These are phyloP conservation scores for Tetrahymena elliotti DNA, from an alignment of 73 alveolate genomes.

Conservation along the genomic window DNA sequence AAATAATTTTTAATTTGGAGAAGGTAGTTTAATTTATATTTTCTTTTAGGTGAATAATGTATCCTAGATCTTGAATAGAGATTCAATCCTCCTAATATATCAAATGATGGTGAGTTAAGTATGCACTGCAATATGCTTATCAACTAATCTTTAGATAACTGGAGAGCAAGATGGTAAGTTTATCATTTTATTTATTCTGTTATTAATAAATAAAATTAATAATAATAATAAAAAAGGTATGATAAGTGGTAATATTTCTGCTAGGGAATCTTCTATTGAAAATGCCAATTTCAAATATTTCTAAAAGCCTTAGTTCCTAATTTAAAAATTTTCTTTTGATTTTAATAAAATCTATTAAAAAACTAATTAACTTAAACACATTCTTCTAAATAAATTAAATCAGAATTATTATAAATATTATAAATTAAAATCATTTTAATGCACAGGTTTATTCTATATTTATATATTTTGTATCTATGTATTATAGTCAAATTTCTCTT, in stretches of 20 bases:
- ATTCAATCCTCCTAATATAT: conserved; percentile 18
- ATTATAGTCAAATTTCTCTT: too few relatives aligned
- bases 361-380: not conserved
- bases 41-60: not conserved
- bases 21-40: not conserved
- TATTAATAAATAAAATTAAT: not conserved
- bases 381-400: not conserved
- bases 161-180: conserved; percentile 41
- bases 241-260: conserved; percentile 37
- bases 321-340: not conserved
- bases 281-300: not conserved
- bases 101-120: conserved; percentile 39
- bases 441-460: not conserved
- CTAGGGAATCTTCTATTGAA: conserved; percentile 39
- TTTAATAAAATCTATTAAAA: not conserved
- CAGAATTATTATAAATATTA: not conserved
- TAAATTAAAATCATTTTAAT: not conserved
- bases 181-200: not conserved
- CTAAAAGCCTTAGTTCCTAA: not conserved
- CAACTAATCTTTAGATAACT: conserved; percentile 32
- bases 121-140: conserved; percentile 26
- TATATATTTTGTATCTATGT: not conserved
- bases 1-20: not conserved
- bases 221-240: not conserved
- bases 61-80: conserved; percentile 24